Percentiles rank a stretch among this genome's conserved stretches.
phyloP scores from a whole-genome alignment of 2,329 filamentous ascomycete genomes.

The Botryotinia calthae region DNA sequence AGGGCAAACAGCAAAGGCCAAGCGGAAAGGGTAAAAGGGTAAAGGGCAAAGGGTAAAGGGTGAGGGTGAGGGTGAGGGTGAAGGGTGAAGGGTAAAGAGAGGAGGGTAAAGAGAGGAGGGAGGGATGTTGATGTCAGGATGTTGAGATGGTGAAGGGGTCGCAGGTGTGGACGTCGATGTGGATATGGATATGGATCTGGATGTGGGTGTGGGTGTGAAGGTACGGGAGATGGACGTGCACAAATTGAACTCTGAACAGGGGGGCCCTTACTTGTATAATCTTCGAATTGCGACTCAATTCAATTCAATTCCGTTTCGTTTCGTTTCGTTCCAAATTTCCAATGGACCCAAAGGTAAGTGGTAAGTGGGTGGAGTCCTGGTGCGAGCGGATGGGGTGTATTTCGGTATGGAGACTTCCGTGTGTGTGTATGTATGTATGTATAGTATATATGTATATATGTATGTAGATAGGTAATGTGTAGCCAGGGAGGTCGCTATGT shows the following conservation, averaged over 20 bases:
- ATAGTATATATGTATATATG: neutral
- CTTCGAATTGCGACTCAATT: neutral
- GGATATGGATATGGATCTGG: neutral
- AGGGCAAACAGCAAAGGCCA: too few species aligned
- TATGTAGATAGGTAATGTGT: neutral
- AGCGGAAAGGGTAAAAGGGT: too few species aligned
- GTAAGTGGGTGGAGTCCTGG: neutral
- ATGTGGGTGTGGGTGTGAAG: neutral
- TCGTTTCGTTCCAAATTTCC: neutral
- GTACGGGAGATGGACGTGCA: slow-evolving; percentile 14
- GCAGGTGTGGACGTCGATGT: neutral
- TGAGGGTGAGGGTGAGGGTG: too few species aligned
- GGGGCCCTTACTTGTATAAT: neutral
- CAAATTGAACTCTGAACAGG: slow-evolving; percentile 11
- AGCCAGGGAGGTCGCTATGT: neutral
- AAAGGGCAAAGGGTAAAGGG: too few species aligned
- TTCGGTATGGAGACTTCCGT: neutral
- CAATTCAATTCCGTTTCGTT: too few species aligned
- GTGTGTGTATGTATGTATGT: neutral
- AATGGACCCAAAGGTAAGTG: neutral
- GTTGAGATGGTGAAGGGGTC: neutral
- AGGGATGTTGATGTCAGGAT: neutral
- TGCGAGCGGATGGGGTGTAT: neutral
- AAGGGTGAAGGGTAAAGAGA: too few species aligned
- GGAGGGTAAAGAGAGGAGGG: neutral